A percentile compares a stretch with the other conserved stretches of the same genome.
These are phyloP conservation scores for Balakata baccata DNA, from an alignment of 345 rosid genomes.

Conservation along the genomic window DNA sequence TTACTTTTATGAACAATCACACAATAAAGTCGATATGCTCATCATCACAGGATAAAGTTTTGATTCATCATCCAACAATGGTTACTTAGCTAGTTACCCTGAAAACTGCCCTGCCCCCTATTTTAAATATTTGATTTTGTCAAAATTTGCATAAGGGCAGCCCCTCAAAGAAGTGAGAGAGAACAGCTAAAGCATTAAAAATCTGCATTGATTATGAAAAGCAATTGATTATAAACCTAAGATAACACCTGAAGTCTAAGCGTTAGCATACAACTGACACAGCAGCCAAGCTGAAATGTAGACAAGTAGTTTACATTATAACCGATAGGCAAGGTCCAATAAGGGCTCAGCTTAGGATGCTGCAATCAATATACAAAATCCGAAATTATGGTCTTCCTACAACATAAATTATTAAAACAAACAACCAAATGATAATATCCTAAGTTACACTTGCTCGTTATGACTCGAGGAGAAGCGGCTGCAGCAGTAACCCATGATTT, in stretches of 20 bases:
- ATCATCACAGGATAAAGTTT: no score
- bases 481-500: neutral
- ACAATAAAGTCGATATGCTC: no score
- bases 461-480: neutral
- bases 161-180: no score
- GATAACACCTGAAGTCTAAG: neutral
- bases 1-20: no score
- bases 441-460: constrained; percentile 5
- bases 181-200: no score
- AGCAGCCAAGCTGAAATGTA: neutral
- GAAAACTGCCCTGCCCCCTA: no score
- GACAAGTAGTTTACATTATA: constrained; percentile 1
- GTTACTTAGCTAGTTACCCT: no score
- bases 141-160: no score
- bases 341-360: neutral
- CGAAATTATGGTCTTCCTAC: constrained; percentile 9
- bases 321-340: constrained; percentile 1
- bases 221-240: no score
- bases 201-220: no score
- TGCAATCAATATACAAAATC: constrained; percentile 13
- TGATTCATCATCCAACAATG: no score
- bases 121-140: no score
- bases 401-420: constrained; percentile 2
- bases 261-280: neutral
- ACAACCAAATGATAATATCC: constrained; percentile 1